Evolutionary conservation across 2,329 filamentous ascomycete species (phyloP), one percentile per base, ranked within the genome.

Genomic region (Acrocalymma vagum): DNA sequence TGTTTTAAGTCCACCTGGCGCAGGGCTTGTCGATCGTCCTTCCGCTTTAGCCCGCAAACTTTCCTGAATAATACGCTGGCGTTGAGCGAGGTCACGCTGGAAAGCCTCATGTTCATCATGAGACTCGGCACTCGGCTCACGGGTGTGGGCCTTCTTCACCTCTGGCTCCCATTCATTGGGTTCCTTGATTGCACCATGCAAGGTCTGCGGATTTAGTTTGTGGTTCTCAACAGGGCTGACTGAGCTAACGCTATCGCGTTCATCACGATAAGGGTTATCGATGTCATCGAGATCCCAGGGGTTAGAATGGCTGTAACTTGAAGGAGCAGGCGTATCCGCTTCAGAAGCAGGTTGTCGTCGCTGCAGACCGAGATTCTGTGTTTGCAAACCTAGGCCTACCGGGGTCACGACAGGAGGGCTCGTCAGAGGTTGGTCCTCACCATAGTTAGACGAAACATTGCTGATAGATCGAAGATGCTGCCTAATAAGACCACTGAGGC

Each of bases 391-490:
- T 18, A 76, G 50, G 23, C 69, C 65, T 16, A 55, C 38, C 14
- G 56, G 48, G 11, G 51, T 24, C 18, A 28, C 39, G 26, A 67
- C 72, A 8, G 74, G 74, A 16, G 70, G 72, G 40, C 72, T 72
- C 17, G 81, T 83, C 14, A 60, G 25, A 20, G 55, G 45, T 53
- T 69, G 61, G 18, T 68, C 61, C 20, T 67, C 64, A 13, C 56
- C 69, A 38, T 90, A 90, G 17, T 94, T 78, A 0, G 90, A 95
- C 1, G 93, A 97, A 10, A 84, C 80, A 43, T 86, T 86, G 71
- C 93, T 97, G 50, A 86, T 84, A 22, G 84, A 84, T 34, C 94
- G 84, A 26, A 97, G 74, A 74, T 97, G 94, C 48, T 92, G 86
- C 21, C 87, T 84, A 29, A 96, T 85, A 76, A 96, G 81, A 2